Evolutionary conservation across 441 rosid species (phyloP).

Genomic region (Populus trichocarpa): DNA sequence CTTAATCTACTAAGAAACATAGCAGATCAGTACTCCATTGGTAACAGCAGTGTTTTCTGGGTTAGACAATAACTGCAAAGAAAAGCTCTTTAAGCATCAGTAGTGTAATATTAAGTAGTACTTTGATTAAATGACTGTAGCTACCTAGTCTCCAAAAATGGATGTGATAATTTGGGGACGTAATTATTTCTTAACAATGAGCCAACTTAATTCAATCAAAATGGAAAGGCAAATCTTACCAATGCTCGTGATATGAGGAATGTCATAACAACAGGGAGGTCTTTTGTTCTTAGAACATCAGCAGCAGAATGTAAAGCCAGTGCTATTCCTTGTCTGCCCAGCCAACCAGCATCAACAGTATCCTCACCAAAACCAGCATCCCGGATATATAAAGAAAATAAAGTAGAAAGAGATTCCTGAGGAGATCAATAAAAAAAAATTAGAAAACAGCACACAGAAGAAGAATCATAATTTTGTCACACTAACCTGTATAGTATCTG

Average conservation of each 20-base stretch:
- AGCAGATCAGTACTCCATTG: background rate
- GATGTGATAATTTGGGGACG: background rate
- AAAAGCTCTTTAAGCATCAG: background rate
- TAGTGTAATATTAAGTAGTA: background rate
- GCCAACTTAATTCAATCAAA: slow-evolving; percentile 7
- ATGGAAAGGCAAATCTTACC: slow-evolving; percentile 45
- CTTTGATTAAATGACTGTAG: background rate
- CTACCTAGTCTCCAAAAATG: background rate
- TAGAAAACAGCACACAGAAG: slow-evolving; percentile 13
- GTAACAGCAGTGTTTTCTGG: slow-evolving; percentile 50
- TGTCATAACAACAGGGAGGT: slow-evolving; percentile 98
- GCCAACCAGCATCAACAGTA: slow-evolving; percentile 79
- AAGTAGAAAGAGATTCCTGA: slow-evolving; percentile 90
- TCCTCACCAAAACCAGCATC: slow-evolving; percentile 61
- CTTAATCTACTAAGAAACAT: background rate
- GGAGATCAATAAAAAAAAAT: slow-evolving; percentile 22
- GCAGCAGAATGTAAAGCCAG: slow-evolving; percentile 91
- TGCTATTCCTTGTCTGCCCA: slow-evolving; percentile 96
- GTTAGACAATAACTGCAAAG: background rate
- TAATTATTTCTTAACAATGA: background rate
- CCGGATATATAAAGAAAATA: slow-evolving; percentile 88
- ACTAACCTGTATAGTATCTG: slow-evolving; percentile 80
- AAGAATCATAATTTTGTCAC: slow-evolving; percentile 6
- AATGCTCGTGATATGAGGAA: slow-evolving; percentile 96
- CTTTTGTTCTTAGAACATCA: slow-evolving; percentile 90